Evolutionary conservation across 1,284 basidiomycete species (phyloP).

Genomic region (Fistulinella cinereoalba): DNA sequence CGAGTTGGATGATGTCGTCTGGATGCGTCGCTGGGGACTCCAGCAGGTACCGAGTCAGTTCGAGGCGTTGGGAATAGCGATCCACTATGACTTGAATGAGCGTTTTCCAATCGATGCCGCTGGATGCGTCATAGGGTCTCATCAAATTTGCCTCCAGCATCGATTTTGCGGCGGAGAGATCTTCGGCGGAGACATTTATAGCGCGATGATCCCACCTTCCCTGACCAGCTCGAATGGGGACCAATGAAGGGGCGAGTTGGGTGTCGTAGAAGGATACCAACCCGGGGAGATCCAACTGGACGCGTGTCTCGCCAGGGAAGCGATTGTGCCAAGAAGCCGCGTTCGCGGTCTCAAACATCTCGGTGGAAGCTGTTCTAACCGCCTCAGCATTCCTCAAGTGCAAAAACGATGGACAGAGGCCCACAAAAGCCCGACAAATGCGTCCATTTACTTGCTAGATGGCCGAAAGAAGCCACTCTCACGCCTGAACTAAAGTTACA

Average conservation of each 20-base stretch:
- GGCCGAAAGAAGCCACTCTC: slow-evolving; percentile 35
- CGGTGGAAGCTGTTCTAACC: neutral
- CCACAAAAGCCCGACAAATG: neutral
- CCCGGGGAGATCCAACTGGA: slow-evolving; percentile 32
- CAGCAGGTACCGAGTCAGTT: slow-evolving; percentile 39
- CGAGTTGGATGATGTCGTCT: slow-evolving; percentile 9
- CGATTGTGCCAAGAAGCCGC: slow-evolving; percentile 37
- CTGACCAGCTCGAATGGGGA: slow-evolving; percentile 23
- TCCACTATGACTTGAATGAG: slow-evolving; percentile 41
- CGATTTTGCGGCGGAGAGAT: slow-evolving; percentile 15
- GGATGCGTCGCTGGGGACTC: slow-evolving; percentile 13
- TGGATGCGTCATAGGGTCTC: slow-evolving; percentile 15
- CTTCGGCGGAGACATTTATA: slow-evolving; percentile 28
- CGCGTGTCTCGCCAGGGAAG: slow-evolving; percentile 37
- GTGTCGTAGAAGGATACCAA: slow-evolving; percentile 39
- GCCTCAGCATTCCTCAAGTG: neutral
- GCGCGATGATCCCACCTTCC: slow-evolving; percentile 32
- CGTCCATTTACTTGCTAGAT: slow-evolving; percentile 10
- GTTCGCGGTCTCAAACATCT: slow-evolving; percentile 15
- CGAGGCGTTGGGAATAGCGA: slow-evolving; percentile 43
- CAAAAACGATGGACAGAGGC: neutral
- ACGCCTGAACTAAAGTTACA: slow-evolving; percentile 46
- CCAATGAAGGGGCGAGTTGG: slow-evolving; percentile 29
- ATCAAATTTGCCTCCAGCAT: slow-evolving; percentile 25
- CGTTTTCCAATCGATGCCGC: slow-evolving; percentile 45